Percentiles rank a stretch among this genome's conserved stretches.
phyloP scores from a whole-genome alignment of 2,329 filamentous ascomycete genomes.

The Exserohilum rostratum region DNA sequence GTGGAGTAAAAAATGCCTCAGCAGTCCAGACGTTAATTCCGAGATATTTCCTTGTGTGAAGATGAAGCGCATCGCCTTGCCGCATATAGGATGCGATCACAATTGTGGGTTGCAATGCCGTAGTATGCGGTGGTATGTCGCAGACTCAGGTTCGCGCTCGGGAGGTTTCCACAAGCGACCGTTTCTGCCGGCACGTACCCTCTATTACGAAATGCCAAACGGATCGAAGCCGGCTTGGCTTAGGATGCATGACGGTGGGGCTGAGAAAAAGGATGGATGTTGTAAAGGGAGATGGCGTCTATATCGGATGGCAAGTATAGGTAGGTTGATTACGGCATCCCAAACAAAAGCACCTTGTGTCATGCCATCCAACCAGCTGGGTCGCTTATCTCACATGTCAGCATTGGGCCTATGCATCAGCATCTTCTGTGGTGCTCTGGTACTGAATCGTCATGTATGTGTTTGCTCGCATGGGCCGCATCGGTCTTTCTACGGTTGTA shows the following conservation, averaged over 20 bases:
- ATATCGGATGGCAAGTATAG: background rate
- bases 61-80: background rate
- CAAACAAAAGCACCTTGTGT: background rate
- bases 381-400: background rate
- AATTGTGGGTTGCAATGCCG: background rate
- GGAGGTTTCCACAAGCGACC: background rate
- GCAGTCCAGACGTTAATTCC: background rate
- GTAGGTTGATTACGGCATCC: background rate
- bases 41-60: background rate
- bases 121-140: background rate
- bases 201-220: background rate
- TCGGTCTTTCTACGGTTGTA: background rate
- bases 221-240: background rate
- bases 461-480: background rate
- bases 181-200: background rate
- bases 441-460: background rate
- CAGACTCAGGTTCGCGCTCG: background rate
- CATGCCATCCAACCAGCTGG: background rate
- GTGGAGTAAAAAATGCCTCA: background rate
- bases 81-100: background rate
- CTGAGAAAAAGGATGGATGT: background rate
- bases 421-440: background rate
- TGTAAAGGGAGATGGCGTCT: background rate
- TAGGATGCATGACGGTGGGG: background rate
- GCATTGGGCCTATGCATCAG: background rate